These are phyloP conservation scores for Tephrocybe sp. DNA, from an alignment of 768 basidiomycete species.

Conservation along the genomic window DNA sequence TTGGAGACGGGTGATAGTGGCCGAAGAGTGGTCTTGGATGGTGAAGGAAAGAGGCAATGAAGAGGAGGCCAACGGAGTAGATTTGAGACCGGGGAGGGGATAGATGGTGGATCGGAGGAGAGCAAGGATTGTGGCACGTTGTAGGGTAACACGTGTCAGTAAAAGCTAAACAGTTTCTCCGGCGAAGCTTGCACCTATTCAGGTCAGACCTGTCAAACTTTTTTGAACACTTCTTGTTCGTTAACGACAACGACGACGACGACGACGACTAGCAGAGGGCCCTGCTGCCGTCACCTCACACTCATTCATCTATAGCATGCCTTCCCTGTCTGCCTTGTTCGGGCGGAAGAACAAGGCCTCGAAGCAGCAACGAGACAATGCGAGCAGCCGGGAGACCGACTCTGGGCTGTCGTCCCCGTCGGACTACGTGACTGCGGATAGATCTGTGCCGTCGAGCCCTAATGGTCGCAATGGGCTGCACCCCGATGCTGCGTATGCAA, in stretches of 20 bases:
- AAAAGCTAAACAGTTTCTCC: constrained; percentile 10
- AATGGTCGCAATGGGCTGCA: constrained; percentile 28
- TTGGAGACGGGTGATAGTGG: too few species aligned
- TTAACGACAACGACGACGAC: constrained; percentile 9
- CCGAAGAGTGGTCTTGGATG: too few species aligned
- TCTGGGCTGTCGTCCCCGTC: constrained; percentile 30
- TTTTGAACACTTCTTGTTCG: constrained; percentile 6
- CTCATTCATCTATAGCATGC: constrained; percentile 25
- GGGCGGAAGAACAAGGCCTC: constrained; percentile 35
- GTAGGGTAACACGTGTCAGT: constrained; percentile 11
- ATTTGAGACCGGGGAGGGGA: too few species aligned
- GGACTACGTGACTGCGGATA: constrained; percentile 33
- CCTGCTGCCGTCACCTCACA: background rate
- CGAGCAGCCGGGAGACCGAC: constrained; percentile 21
- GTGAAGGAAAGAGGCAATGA: too few species aligned
- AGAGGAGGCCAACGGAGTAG: too few species aligned
- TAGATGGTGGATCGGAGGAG: too few species aligned
- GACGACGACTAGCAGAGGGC: background rate
- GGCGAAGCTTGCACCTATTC: background rate
- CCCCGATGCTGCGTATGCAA: constrained; percentile 20
- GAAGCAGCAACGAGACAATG: constrained; percentile 22
- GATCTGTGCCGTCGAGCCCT: constrained; percentile 32
- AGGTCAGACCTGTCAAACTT: constrained; percentile 6
- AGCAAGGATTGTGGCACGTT: constrained; percentile 5
- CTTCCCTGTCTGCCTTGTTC: constrained; percentile 38